These are phyloP conservation scores for Zygosaccharomyces pseudobailii DNA, from an alignment of 1,139 yeast genomes.

Conservation along the genomic window DNA sequence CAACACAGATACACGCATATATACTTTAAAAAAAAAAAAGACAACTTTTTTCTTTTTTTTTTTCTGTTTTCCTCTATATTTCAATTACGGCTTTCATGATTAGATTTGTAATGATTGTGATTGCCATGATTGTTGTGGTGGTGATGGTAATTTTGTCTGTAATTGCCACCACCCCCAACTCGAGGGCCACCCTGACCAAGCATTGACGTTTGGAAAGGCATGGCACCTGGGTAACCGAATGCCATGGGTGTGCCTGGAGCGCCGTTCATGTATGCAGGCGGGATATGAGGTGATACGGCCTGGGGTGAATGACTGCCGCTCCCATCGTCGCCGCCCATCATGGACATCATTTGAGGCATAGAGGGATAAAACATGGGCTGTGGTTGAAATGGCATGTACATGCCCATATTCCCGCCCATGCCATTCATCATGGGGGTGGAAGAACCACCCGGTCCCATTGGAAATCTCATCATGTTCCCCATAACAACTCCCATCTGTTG, in stretches of 20 bases:
- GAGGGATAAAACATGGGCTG: conserved; percentile 34
- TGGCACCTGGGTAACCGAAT: conserved; percentile 28
- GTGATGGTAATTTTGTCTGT: conserved; percentile 18
- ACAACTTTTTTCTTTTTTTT: not conserved
- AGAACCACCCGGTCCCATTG: conserved; percentile 25
- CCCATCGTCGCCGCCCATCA: conserved; percentile 22
- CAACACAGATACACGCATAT: not conserved
- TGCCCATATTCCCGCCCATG: conserved; percentile 23
- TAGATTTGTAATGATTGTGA: conserved; percentile 14
- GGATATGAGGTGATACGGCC: conserved; percentile 26
- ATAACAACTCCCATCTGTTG: conserved; percentile 22
- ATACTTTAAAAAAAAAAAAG: conserved; percentile 1
- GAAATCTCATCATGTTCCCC: conserved; percentile 28
- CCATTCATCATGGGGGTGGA: conserved; percentile 29
- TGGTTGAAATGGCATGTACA: conserved; percentile 35
- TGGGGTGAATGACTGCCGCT: conserved; percentile 26
- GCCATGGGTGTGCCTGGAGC: conserved; percentile 23
- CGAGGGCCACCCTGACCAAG: conserved; percentile 12
- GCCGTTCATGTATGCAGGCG: conserved; percentile 27
- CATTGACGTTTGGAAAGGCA: conserved; percentile 27
- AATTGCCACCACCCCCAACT: conserved; percentile 11
- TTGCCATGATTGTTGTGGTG: conserved; percentile 19
- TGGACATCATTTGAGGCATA: conserved; percentile 31
- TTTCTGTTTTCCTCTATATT: not conserved
- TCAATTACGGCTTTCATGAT: conserved; percentile 10